Conservation (phyloP, 1,284 basidiomycete genomes). For the Leccinum ponderosum region DNA sequence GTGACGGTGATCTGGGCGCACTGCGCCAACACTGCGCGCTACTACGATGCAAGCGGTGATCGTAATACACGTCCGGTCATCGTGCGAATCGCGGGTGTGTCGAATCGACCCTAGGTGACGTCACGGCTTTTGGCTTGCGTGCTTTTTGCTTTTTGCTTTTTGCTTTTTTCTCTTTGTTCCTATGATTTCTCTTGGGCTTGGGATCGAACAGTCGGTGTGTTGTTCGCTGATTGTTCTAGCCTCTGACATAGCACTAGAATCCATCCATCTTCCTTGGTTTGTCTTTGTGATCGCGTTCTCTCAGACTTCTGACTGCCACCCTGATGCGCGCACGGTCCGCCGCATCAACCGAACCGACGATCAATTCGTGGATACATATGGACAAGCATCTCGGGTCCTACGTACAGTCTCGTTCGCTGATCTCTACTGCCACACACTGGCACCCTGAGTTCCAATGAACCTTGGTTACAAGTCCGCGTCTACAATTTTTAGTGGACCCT, state of each 20-base stretch:
- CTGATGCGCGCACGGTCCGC: neutral
- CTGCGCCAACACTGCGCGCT: neutral
- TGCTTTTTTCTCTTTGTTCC: neutral
- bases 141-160: neutral
- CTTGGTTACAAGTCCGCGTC: neutral
- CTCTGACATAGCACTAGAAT: neutral
- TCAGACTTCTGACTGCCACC: neutral
- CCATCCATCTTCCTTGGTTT: neutral
- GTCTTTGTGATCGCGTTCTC: neutral
- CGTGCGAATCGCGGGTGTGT: neutral
- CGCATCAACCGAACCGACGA: neutral
- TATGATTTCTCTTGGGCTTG: neutral
- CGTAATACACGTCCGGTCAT: neutral
- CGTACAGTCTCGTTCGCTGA: neutral
- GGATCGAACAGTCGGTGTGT: neutral
- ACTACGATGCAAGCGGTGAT: neutral
- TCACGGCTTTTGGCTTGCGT: neutral
- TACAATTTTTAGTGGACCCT: neutral
- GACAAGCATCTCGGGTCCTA: neutral
- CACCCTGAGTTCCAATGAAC: neutral
- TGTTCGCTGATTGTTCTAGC: neutral
- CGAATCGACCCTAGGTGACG: neutral
- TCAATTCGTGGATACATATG: neutral
- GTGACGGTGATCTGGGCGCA: neutral
- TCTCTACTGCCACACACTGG: neutral